Base-by-base conservation (phyloP, 208 protist genomes). In the Acanthamoeba royreba region DNA sequence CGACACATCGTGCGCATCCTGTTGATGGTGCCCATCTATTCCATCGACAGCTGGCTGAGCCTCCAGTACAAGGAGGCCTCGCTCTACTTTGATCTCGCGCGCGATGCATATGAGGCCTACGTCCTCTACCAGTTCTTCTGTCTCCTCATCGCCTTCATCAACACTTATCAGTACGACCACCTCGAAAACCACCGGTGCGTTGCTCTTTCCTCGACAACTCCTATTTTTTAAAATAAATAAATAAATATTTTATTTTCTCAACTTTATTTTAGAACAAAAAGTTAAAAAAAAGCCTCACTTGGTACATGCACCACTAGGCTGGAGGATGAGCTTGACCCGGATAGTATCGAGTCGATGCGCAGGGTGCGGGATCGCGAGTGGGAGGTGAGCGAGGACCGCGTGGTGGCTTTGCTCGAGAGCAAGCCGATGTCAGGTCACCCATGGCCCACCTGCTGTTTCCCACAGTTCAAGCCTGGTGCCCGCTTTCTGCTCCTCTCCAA, bases 51-150 rank as follows among this genome's bases (percentile, higher is more conserved):
- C 13, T 61, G 43, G 43, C 19, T 92, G 89, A 45, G 92, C 91
- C 43, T 93, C 72, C 45, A 63, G 83, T 93, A 83, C 94, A 35
- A 83, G 95, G 47, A 53, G 61, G 25, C 47, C 87, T 72, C 97
- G 15, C 97, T 97, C 92, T 99, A 99, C 93, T 96, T 99, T 55
- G 98, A 98, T 58, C 97, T 97, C 19, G 94, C 98, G 53, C 97
- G 98, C 8, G 98, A 98, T 92, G 96, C 96, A 17, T 98, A 98
- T 95, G 98, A 99, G 94, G 98, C 98, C 94, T 99, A 99, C 94
- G 98, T 97, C 72, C 97, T 99, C 77, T 99, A 99, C 95, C 96
- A 97, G 94, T 99, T 99, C 94, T 98, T 99, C 93, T 97, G 97
- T 86, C 96, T 99, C 22, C 98, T 99, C 97, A 97, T 98, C 33